phyloP scores from a whole-genome alignment of 176 grass and related monocot species.

The Bolboschoenus planiculmis region DNA sequence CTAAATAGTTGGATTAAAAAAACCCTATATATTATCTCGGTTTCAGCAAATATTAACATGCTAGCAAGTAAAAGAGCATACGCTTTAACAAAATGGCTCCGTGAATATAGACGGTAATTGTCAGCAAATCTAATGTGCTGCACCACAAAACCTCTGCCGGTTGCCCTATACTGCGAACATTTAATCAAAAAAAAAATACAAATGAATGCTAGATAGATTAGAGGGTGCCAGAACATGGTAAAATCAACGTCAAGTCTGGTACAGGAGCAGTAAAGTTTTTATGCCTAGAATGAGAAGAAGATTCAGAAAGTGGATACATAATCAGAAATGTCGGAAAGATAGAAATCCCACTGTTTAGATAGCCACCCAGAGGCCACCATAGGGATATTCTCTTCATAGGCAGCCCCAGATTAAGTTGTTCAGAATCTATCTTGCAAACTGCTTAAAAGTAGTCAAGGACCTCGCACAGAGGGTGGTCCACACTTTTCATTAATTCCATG shows the following conservation, averaged over 20 bases:
- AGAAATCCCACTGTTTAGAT: neutral
- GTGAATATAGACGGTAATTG: slow-evolving; percentile 90
- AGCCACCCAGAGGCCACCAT: neutral
- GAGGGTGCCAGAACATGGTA: neutral
- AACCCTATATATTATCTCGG: neutral
- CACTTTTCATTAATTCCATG: neutral
- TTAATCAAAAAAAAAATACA: slow-evolving; percentile 5
- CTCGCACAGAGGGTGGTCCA: neutral
- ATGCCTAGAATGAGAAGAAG: neutral
- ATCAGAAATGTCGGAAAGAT: neutral
- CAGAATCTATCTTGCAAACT: neutral
- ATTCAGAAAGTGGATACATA: neutral
- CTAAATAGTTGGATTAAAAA: neutral
- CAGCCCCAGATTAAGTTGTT: neutral
- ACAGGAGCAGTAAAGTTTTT: neutral
- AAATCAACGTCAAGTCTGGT: neutral
- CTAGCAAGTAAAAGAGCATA: slow-evolving; percentile 39
- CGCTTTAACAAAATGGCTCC: slow-evolving; percentile 99
- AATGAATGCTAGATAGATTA: slow-evolving; percentile 16
- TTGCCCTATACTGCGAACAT: slow-evolving; percentile 71
- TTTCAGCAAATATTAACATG: slow-evolving; percentile 6
- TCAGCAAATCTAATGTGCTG: slow-evolving; percentile 90
- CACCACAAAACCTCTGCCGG: slow-evolving; percentile 96
- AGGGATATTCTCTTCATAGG: neutral
- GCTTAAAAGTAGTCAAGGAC: neutral